Evolutionary conservation across 2,329 filamentous ascomycete genomes (phyloP).

Genomic region (Colletotrichum limetticola): DNA sequence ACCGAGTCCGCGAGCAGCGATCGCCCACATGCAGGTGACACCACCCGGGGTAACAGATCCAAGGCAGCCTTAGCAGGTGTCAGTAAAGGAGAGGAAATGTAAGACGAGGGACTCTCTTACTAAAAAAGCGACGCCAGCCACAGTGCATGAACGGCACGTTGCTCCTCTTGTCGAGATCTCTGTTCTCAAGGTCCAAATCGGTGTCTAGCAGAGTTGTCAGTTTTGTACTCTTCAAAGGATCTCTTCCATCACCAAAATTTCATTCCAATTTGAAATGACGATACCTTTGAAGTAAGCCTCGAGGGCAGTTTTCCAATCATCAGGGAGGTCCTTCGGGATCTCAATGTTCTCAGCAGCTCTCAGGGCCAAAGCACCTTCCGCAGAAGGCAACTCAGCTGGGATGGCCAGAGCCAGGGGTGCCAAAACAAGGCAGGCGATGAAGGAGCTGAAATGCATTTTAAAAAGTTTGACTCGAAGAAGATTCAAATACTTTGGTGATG

Average conservation of each 20-base stretch:
- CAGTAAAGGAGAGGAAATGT: background rate
- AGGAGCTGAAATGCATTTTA: conserved; percentile 4
- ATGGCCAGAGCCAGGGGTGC: conserved; percentile 2
- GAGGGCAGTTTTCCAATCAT: conserved; percentile 8
- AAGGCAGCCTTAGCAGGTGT: background rate
- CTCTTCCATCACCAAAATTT: too few species aligned
- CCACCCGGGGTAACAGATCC: conserved; percentile 9
- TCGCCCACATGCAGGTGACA: conserved; percentile 21
- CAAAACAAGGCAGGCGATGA: background rate
- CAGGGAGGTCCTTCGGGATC: conserved; percentile 8
- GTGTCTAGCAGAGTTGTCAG: background rate
- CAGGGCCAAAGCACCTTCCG: background rate
- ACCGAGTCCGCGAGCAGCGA: conserved; percentile 11
- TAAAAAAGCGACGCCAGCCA: conserved; percentile 13
- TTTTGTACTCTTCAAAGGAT: too few species aligned
- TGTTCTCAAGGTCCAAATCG: background rate
- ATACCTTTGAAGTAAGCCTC: conserved; percentile 8
- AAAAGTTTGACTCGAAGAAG: background rate
- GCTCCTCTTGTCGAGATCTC: conserved; percentile 10
- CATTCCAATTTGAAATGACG: too few species aligned
- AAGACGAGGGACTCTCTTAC: background rate
- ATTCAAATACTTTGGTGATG: background rate
- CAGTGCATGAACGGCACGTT: conserved; percentile 17
- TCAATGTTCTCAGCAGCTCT: conserved; percentile 2
- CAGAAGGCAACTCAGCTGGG: background rate